Evolutionary conservation across 2,329 filamentous ascomycete genomes (phyloP).

Genomic region (Lasiodiplodia gonubiensis): DNA sequence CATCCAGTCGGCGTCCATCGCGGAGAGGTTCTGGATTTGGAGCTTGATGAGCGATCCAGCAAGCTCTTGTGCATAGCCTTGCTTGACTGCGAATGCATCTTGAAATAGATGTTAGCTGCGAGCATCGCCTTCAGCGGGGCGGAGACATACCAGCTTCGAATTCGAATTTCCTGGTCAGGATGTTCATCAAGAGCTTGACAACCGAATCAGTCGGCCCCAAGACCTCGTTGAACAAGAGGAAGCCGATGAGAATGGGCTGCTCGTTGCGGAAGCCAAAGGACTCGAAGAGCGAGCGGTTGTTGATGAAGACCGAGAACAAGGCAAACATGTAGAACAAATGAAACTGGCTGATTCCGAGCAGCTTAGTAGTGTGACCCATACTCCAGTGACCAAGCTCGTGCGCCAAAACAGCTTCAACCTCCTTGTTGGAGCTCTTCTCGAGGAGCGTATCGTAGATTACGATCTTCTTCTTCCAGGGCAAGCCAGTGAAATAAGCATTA

Average conservation of each 20-base stretch:
- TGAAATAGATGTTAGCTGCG: conserved; percentile 32
- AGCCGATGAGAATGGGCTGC: conserved; percentile 93
- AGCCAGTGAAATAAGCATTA: conserved; percentile 94
- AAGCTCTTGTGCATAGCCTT: conserved; percentile 84
- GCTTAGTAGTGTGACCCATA: conserved; percentile 88
- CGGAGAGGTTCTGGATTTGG: conserved; percentile 96
- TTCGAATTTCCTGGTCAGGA: conserved; percentile 91
- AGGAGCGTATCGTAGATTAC: conserved; percentile 98
- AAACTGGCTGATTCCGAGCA: conserved; percentile 79
- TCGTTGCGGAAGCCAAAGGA: conserved; percentile 87
- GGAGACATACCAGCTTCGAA: conserved; percentile 76
- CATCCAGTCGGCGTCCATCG: conserved; percentile 98
- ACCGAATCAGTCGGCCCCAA: conserved; percentile 92
- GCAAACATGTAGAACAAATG: conserved; percentile 97
- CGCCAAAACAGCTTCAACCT: conserved; percentile 92
- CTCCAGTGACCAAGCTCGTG: conserved; percentile 99
- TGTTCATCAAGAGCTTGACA: conserved; percentile 94
- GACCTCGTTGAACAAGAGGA: conserved; percentile 97
- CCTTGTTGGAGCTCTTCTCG: conserved; percentile 88
- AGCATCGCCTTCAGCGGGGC: neutral
- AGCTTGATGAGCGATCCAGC: conserved; percentile 92
- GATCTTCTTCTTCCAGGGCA: conserved; percentile 99
- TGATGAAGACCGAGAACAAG: conserved; percentile 95
- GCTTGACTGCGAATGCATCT: conserved; percentile 82
- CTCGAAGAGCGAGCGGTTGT: conserved; percentile 88